Conservation (phyloP, 1,284 basidiomycete genomes). For the Naganishia liquefaciens region DNA sequence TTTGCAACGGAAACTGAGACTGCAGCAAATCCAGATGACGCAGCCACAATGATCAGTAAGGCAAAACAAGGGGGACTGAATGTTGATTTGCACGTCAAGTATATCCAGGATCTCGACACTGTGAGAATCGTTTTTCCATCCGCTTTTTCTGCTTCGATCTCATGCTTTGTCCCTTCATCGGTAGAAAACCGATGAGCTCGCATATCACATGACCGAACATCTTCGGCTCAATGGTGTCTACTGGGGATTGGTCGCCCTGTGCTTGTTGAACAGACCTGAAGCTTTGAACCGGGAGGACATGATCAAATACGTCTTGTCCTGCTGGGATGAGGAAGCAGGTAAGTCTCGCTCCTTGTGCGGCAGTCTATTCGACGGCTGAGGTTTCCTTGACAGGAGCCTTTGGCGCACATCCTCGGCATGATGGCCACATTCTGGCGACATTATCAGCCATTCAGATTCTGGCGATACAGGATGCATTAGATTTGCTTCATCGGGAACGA, state of each 20-base stretch:
- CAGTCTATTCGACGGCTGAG: not conserved
- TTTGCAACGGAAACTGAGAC: not conserved
- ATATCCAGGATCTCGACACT: conserved; percentile 72
- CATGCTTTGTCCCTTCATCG: no score
- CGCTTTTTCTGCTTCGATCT: not conserved
- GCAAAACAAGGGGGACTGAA: conserved; percentile 42
- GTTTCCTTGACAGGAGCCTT: conserved; percentile 68
- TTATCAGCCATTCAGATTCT: conserved; percentile 91
- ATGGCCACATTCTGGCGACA: conserved; percentile 84
- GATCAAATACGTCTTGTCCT: conserved; percentile 86
- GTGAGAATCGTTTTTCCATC: conserved; percentile 50
- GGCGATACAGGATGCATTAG: conserved; percentile 76
- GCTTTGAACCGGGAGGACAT: conserved; percentile 79
- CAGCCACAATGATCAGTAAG: conserved; percentile 7
- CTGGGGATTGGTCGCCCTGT: conserved; percentile 89
- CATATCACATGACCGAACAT: conserved; percentile 90
- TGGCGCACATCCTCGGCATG: conserved; percentile 87
- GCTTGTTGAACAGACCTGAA: conserved; percentile 73
- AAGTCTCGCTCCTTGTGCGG: conserved; percentile 37
- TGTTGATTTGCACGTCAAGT: conserved; percentile 64
- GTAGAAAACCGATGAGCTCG: conserved; percentile 80
- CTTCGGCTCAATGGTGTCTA: conserved; percentile 94
- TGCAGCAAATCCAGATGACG: not conserved
- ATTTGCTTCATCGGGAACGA: conserved; percentile 66
- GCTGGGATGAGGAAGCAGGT: conserved; percentile 90